Percentiles rank a stretch among this genome's conserved stretches.
Evolutionary conservation across 495 filamentous ascomycete genomes (phyloP).

Genomic region (Neurospora pannonica): DNA sequence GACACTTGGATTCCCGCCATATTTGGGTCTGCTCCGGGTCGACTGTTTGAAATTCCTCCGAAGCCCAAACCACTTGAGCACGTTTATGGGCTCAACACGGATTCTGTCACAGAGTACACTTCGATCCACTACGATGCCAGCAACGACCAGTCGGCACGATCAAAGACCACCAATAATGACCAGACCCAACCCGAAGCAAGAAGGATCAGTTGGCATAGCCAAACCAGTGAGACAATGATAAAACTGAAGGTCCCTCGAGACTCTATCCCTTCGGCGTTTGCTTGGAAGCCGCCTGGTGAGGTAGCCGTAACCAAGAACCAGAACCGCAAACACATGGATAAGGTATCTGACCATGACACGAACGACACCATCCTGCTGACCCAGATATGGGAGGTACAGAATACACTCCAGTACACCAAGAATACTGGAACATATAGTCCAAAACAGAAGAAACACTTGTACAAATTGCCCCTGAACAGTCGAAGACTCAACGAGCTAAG

Average conservation of each 20-base stretch:
- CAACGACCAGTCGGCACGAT: neutral
- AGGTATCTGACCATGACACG: neutral
- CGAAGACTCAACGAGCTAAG: neutral
- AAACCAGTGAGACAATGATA: neutral
- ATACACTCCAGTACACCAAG: neutral
- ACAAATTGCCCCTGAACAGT: neutral
- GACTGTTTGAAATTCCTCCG: neutral
- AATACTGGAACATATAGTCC: neutral
- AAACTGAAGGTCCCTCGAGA: neutral
- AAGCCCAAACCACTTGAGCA: neutral
- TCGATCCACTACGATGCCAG: neutral
- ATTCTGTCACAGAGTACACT: neutral
- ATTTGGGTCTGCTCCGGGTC: neutral
- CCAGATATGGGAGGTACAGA: neutral
- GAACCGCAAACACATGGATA: neutral
- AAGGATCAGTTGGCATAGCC: neutral
- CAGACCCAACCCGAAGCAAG: neutral
- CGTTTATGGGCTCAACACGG: neutral
- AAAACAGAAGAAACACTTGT: neutral
- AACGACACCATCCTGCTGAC: neutral
- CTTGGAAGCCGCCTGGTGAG: neutral
- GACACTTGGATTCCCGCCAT: neutral
- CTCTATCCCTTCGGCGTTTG: neutral
- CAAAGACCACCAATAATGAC: neutral
- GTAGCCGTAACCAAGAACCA: neutral